Evolutionary conservation across 2,329 filamentous ascomycete species (phyloP).

Genomic region (Gremmenia infestans): DNA sequence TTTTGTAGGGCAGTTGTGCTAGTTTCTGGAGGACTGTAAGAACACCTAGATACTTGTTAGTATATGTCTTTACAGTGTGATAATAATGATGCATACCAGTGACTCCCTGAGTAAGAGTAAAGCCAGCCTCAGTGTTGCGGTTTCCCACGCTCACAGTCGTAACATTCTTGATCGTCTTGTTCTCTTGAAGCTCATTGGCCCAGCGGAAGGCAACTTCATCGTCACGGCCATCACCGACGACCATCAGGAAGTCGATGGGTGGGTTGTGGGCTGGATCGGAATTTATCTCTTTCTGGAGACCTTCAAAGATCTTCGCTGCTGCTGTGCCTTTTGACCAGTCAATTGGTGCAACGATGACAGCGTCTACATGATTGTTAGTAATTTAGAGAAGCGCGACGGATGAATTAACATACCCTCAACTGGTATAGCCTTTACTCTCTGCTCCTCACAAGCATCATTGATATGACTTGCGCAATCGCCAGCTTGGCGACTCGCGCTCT

Average conservation of each 20-base stretch:
- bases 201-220: slow-evolving; percentile 93
- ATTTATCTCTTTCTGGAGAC: slow-evolving; percentile 41
- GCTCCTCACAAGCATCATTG: slow-evolving; percentile 83
- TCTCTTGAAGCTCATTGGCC: slow-evolving; percentile 71
- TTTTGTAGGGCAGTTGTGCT: slow-evolving; percentile 24
- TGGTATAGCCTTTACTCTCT: slow-evolving; percentile 78
- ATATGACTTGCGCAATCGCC: slow-evolving; percentile 91
- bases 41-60: slow-evolving; percentile 32
- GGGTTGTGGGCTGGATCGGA: slow-evolving; percentile 31
- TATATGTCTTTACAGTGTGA: background rate
- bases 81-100: slow-evolving; percentile 58
- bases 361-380: slow-evolving; percentile 37
- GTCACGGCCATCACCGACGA: slow-evolving; percentile 85
- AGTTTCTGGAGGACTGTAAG: slow-evolving; percentile 41
- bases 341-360: slow-evolving; percentile 77
- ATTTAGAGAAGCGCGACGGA: background rate
- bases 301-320: slow-evolving; percentile 66
- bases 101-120: slow-evolving; percentile 84
- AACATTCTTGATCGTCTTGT: slow-evolving; percentile 59
- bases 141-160: slow-evolving; percentile 82
- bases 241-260: slow-evolving; percentile 77
- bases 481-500: slow-evolving; percentile 71
- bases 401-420: slow-evolving; percentile 47
- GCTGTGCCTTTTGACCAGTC: slow-evolving; percentile 87
- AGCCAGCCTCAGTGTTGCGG: slow-evolving; percentile 81